phyloP scores from a whole-genome alignment of 805 yeast genomes.

The Yamadazyma laniorum region DNA sequence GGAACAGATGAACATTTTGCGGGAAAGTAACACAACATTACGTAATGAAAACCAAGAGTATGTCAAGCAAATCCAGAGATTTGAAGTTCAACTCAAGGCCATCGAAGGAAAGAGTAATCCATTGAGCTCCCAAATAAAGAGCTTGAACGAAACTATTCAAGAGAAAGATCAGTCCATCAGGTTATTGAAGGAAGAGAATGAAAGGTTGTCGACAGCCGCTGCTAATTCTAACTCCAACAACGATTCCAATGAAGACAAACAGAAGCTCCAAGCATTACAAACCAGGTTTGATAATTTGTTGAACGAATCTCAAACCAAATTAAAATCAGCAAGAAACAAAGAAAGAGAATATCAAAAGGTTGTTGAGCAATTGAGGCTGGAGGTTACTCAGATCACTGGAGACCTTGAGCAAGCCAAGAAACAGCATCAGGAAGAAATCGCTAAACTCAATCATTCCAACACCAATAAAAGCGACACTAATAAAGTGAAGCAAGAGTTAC shows the following conservation, averaged over 20 bases:
- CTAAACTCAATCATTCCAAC: constrained; percentile 1
- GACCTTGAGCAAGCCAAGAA: constrained; percentile 13
- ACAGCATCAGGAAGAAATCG: constrained; percentile 12
- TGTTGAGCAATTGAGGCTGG: constrained; percentile 24
- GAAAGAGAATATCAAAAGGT: constrained; percentile 18
- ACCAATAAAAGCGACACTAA: background rate
- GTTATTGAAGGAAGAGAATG: constrained; percentile 50
- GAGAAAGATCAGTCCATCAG: constrained; percentile 50
- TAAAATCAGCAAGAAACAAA: constrained; percentile 23
- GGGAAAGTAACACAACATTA: constrained; percentile 67
- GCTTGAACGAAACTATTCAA: constrained; percentile 29
- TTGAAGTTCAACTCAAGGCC: constrained; percentile 39
- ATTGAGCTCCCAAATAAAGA: constrained; percentile 37
- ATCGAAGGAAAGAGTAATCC: constrained; percentile 42
- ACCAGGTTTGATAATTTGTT: constrained; percentile 31
- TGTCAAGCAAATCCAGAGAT: constrained; percentile 22
- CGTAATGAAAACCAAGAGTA: constrained; percentile 46
- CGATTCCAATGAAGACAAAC: constrained; percentile 18
- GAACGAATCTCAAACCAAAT: constrained; percentile 25
- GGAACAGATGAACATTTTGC: constrained; percentile 58
- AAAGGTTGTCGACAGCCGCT: constrained; percentile 56
- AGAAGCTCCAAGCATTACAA: constrained; percentile 26
- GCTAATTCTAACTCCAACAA: constrained; percentile 8
- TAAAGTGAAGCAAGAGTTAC: constrained; percentile 1
- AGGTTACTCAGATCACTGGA: constrained; percentile 15